Percentiles rank a stretch among this genome's conserved stretches.
Evolutionary conservation across 441 rosid species (phyloP).

Genomic region (Viola pubescens): DNA sequence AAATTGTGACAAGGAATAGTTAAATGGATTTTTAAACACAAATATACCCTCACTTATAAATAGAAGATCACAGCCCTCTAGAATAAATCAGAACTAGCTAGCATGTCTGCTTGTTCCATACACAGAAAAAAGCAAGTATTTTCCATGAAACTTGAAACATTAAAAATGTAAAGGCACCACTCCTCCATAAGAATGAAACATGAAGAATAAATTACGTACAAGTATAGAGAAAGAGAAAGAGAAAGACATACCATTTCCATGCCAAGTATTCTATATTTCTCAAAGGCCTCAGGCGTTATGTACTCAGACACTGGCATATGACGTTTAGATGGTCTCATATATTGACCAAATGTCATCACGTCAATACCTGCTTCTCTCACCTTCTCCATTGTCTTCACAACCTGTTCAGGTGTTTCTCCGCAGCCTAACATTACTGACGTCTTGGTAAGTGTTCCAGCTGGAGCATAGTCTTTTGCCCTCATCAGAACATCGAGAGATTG

Average conservation of each 20-base stretch:
- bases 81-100: too few relatives aligned
- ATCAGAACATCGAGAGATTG: conserved; percentile 83
- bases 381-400: conserved; percentile 84
- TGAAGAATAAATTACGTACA: not conserved
- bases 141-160: too few relatives aligned
- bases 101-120: too few relatives aligned
- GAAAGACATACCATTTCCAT: conserved; percentile 73
- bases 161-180: too few relatives aligned
- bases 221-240: not conserved
- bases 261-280: conserved; percentile 72
- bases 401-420: conserved; percentile 95
- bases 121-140: too few relatives aligned
- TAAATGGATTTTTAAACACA: too few relatives aligned
- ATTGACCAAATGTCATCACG: conserved; percentile 95
- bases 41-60: too few relatives aligned
- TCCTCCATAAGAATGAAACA: not conserved
- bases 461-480: conserved; percentile 73
- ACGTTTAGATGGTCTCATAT: conserved; percentile 97
- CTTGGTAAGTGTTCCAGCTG: conserved; percentile 81
- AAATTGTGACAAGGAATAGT: too few relatives aligned
- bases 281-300: conserved; percentile 89
- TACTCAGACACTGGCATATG: conserved; percentile 97
- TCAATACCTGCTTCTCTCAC: conserved; percentile 92
- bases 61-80: too few relatives aligned
- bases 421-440: conserved; percentile 96